Evolutionary conservation across 2,329 filamentous ascomycete species (phyloP).

Genomic region (Colletotrichum lentis): DNA sequence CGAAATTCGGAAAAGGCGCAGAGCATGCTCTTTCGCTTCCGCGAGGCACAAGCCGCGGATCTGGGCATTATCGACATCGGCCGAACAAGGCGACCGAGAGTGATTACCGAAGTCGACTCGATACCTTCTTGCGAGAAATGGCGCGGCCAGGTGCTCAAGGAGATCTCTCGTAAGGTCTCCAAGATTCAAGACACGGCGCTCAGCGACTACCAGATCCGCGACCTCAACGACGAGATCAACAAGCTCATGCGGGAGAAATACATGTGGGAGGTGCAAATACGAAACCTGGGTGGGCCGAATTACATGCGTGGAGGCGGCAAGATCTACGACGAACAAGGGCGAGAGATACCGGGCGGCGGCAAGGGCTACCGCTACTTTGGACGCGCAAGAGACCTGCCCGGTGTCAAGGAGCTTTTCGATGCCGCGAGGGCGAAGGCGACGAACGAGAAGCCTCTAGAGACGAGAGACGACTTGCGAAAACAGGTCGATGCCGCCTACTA

Average conservation of each 20-base stretch:
- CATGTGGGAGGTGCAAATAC: constrained; percentile 98
- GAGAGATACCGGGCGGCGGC: constrained; percentile 76
- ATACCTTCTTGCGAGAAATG: constrained; percentile 95
- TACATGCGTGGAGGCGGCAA: constrained; percentile 82
- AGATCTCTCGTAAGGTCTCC: constrained; percentile 95
- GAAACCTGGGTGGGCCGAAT: constrained; percentile 94
- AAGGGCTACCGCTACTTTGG: constrained; percentile 97
- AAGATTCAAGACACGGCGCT: constrained; percentile 91
- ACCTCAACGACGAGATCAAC: constrained; percentile 99
- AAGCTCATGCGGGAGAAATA: constrained; percentile 99
- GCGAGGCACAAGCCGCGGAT: constrained; percentile 94
- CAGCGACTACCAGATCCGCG: constrained; percentile 96
- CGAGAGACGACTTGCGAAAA: constrained; percentile 73
- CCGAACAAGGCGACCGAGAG: constrained; percentile 86
- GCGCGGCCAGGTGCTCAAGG: constrained; percentile 96
- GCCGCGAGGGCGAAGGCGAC: constrained; percentile 66
- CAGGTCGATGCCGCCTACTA: constrained; percentile 95
- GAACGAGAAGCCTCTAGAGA: constrained; percentile 70
- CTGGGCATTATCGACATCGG: constrained; percentile 94
- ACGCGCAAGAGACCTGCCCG: constrained; percentile 85
- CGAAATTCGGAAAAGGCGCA: constrained; percentile 99
- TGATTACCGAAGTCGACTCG: constrained; percentile 84
- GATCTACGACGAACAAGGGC: constrained; percentile 76
- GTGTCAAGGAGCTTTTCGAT: constrained; percentile 96
- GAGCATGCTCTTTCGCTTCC: constrained; percentile 99